Evolutionary conservation across 805 yeast species (phyloP), one percentile per base, ranked within the genome.

Genomic region (Candida odintsovae): DNA sequence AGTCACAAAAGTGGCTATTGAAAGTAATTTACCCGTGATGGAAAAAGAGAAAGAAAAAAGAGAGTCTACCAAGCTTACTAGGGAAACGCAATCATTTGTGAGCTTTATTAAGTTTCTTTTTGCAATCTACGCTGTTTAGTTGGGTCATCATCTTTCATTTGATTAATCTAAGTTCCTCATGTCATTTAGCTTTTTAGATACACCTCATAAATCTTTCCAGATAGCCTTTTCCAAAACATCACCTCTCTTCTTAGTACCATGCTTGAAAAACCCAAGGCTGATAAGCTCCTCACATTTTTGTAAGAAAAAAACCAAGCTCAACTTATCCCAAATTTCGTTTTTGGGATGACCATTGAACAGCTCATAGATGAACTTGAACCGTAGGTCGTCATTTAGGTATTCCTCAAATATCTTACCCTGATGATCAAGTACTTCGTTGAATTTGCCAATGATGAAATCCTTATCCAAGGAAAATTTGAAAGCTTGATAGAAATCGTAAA

Each of bases 221-320:
- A 80, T 63, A 15, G 80, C 70, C 57, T 84, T 87, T 54, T 86
- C 92, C 38, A 86, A 68, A 46, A 74, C 70, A 54, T 86, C 90
- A 26, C 78, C 77, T 61, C 80, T 81, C 15, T 81, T 65, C 52
- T 71, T 73, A 21, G 69, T 67, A 38, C 35, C 25, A 8, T 75
- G 76, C 52, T 80, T 80, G 18, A 88, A 60, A 41, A 87, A 66
- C 0, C 97, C 97, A 46, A 86, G 66, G 51, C 76, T 67, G 48
- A 80, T 77, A 48, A 90, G 69, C 58, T 89, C 96, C 22, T 77
- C 77, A 42, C 90, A 71, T 18, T 81, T 80, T 54, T 86, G 90
- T 50, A 86, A 66, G 59, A 90, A 90, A 78, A 94, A 78, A 4
- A 88, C 76, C 53, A 85, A 68, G 0, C 81, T 67, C 41, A 82